Percentiles rank a stretch among this genome's conserved stretches.
These are phyloP conservation scores for Mucor plumbeus DNA, from an alignment of 371 early-diverging fungal species.

Conservation along the genomic window DNA sequence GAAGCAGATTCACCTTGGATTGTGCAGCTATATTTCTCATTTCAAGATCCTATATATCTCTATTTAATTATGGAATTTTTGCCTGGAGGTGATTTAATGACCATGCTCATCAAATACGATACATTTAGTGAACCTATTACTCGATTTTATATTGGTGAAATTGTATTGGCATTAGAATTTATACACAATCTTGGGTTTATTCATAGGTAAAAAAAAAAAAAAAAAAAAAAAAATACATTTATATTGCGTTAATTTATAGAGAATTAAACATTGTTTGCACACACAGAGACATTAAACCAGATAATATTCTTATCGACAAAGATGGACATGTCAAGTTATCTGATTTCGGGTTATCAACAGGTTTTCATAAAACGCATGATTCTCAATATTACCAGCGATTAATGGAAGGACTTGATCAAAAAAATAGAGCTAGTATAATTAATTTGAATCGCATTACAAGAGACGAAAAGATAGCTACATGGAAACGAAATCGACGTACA, in stretches of 20 bases:
- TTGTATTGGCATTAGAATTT: slow-evolving; percentile 92
- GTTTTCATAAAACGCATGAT: slow-evolving; percentile 98
- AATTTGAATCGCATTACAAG: slow-evolving; percentile 68
- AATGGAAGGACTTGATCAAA: slow-evolving; percentile 59
- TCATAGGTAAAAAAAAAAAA: slow-evolving; percentile 73
- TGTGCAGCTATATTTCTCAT: slow-evolving; percentile 96
- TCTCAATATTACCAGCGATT: slow-evolving; percentile 91
- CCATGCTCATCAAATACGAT: slow-evolving; percentile 97
- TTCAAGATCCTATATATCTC: slow-evolving; percentile 92
- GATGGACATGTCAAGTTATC: slow-evolving; percentile 91
- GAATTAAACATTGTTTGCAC: too few relatives aligned
- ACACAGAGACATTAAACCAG: slow-evolving; percentile 85
- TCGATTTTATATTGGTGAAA: slow-evolving; percentile 97
- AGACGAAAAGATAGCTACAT: slow-evolving; percentile 90
- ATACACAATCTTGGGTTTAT: slow-evolving; percentile 97
- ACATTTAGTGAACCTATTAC: slow-evolving; percentile 96
- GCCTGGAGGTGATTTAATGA: slow-evolving; percentile 98
- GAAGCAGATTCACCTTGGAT: slow-evolving; percentile 98
- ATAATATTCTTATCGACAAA: slow-evolving; percentile 85
- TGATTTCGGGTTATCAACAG: slow-evolving; percentile 98
- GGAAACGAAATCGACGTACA: slow-evolving; percentile 95
- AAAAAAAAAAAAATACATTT: too few relatives aligned
- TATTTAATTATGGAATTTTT: slow-evolving; percentile 99
- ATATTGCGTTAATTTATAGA: too few relatives aligned
- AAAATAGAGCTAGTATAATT: slow-evolving; percentile 70